phyloP scores from a whole-genome alignment of 345 rosid species.

The Bruguiera parviflora region DNA sequence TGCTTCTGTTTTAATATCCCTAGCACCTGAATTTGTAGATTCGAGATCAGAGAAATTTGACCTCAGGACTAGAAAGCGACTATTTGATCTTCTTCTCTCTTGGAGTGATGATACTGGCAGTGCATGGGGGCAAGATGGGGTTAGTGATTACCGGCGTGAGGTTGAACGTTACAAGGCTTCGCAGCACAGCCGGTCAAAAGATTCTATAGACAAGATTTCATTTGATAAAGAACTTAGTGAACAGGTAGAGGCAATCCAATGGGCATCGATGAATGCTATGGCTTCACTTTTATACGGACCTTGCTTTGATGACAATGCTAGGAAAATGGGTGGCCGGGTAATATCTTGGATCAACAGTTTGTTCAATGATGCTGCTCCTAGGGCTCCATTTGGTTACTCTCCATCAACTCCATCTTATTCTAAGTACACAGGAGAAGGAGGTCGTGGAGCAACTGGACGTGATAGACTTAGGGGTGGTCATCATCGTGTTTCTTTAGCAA shows the following conservation, averaged over 20 bases:
- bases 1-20: slow-evolving; percentile 81
- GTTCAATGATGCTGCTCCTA: slow-evolving; percentile 91
- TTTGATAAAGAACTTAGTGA: slow-evolving; percentile 91
- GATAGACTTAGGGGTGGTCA: slow-evolving; percentile 84
- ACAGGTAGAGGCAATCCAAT: slow-evolving; percentile 91
- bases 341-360: slow-evolving; percentile 96
- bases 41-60: slow-evolving; percentile 91
- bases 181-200: slow-evolving; percentile 88
- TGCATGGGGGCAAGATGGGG: slow-evolving; percentile 83
- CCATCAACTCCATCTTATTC: slow-evolving; percentile 96
- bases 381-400: slow-evolving; percentile 92
- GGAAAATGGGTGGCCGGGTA: slow-evolving; percentile 97
- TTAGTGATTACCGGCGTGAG: slow-evolving; percentile 90
- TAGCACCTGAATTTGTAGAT: slow-evolving; percentile 94
- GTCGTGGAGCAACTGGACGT: slow-evolving; percentile 77
- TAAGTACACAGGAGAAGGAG: slow-evolving; percentile 80
- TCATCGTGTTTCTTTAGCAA: slow-evolving; percentile 89
- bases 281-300: slow-evolving; percentile 95
- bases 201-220: slow-evolving; percentile 84
- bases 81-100: slow-evolving; percentile 84
- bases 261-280: slow-evolving; percentile 98
- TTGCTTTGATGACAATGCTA: slow-evolving; percentile 97
- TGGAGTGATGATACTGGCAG: slow-evolving; percentile 89
- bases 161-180: slow-evolving; percentile 94
- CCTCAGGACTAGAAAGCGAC: slow-evolving; percentile 75